Base-by-base conservation (phyloP, 164 flowering plant species). In the Umbilicus rupestris region DNA sequence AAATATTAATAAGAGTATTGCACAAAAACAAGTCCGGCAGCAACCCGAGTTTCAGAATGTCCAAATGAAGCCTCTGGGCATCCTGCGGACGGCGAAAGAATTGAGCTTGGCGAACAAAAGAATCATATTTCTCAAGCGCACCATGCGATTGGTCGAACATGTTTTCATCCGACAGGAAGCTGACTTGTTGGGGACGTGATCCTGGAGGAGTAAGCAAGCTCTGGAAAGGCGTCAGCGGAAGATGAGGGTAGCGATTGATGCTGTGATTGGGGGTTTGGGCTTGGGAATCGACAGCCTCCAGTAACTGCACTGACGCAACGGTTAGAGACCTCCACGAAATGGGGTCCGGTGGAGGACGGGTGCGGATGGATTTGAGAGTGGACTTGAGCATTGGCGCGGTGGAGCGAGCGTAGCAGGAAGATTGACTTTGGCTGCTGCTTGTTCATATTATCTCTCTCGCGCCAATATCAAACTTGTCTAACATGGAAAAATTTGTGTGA, bases 1-100 rank as follows among this genome's bases (percentile, higher is more conserved):
- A 85, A 0, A 73, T 35, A 72, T 83, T 87, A 39, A 88, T 76
- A 60, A 92, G 87, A 39, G 83, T 80, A 57, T 92, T 92, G 50
- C 73, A 73, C 57, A 86, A 71, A 66, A 84, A 87, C 62, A 84
- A 15, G 73, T 88, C 81, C 30, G 45, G 31, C 42, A 10, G 46
- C 35, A 84, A 77, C 65, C 98, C 97, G 47, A 50, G 62, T 76
- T 83, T 88, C 31, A 75, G 57, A 30, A 85, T 62, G 17, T 77
- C 73, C 44, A 77, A 67, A 78, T 87, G 90, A 52, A 88, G 75
- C 69, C 63, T 66, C 8, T 77, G 39, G 6, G 89, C 91, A 37
- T 84, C 86, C 5, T 65, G 20, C 1, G 66, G 30, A 66, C 71
- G 35, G 50, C 62, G 26, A 47, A 81, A 81, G 50, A 69, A 63